phyloP scores from a whole-genome alignment of 1,284 basidiomycete genomes.

The Malassezia sp. region DNA sequence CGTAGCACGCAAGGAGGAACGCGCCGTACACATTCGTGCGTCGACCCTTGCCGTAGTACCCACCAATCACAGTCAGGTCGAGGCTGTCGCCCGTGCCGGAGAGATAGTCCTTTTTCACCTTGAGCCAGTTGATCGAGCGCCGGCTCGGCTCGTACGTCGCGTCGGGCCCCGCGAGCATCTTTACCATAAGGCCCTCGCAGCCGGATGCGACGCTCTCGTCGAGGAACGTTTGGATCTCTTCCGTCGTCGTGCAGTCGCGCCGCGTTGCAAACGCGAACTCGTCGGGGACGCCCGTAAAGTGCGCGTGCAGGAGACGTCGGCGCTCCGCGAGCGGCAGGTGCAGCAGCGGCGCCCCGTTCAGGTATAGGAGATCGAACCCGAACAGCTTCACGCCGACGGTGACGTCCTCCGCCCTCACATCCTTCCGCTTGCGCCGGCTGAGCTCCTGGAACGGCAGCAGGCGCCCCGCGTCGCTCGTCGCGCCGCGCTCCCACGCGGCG shows the following conservation, averaged over 20 bases:
- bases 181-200: conserved; percentile 95
- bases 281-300: conserved; percentile 70
- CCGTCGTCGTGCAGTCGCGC: conserved; percentile 75
- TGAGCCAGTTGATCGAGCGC: conserved; percentile 93
- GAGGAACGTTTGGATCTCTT: conserved; percentile 87
- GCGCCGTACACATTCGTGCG: conserved; percentile 56
- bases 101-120: conserved; percentile 53
- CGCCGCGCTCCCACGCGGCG: conserved; percentile 60
- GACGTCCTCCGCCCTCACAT: conserved; percentile 90
- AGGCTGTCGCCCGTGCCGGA: conserved; percentile 95
- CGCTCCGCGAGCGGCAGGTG: conserved; percentile 49
- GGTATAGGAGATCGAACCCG: conserved; percentile 83
- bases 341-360: conserved; percentile 62
- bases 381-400: conserved; percentile 89
- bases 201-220: conserved; percentile 95
- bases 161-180: conserved; percentile 82
- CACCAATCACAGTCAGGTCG: conserved; percentile 91
- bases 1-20: conserved; percentile 41
- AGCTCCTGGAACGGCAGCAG: conserved; percentile 96
- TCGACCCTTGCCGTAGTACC: conserved; percentile 93
- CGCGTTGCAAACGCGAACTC: conserved; percentile 89
- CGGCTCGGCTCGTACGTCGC: conserved; percentile 91
- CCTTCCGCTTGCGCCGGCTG: conserved; percentile 86
- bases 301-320: conserved; percentile 61
- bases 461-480: conserved; percentile 48